These are phyloP conservation scores for Claviceps quebecensis DNA, from an alignment of 2,329 filamentous ascomycete genomes.

Conservation along the genomic window DNA sequence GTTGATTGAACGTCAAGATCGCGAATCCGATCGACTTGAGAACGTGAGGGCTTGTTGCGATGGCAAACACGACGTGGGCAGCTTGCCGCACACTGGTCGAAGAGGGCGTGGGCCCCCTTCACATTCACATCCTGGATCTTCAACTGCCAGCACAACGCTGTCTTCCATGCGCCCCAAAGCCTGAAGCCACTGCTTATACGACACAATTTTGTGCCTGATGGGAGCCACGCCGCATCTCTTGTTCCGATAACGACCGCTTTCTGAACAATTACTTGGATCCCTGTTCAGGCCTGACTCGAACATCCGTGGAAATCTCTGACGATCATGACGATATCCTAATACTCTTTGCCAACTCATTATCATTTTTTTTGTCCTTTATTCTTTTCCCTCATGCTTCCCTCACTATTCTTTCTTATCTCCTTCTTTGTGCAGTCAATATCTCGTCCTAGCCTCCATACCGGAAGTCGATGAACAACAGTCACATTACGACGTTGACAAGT, in stretches of 20 bases:
- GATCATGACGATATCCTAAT: constrained; percentile 4
- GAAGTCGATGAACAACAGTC: neutral
- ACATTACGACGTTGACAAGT: neutral
- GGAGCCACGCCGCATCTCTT: neutral
- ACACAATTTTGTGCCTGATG: neutral
- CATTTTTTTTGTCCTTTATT: neutral
- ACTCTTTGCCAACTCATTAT: neutral
- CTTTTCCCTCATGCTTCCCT: neutral
- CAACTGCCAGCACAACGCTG: constrained; percentile 21
- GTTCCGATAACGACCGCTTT: neutral
- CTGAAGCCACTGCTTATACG: constrained; percentile 9
- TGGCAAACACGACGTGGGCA: constrained; percentile 72
- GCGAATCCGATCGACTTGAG: constrained; percentile 68
- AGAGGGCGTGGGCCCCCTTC: constrained; percentile 27
- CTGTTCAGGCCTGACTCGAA: neutral
- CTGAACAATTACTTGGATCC: neutral
- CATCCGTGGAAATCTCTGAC: constrained; percentile 1
- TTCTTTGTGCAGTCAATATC: neutral
- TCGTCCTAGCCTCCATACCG: neutral
- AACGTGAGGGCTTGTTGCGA: constrained; percentile 97
- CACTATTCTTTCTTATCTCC: neutral
- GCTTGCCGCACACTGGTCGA: constrained; percentile 34
- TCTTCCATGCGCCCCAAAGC: constrained; percentile 22
- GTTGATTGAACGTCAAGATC: constrained; percentile 65
- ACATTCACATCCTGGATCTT: constrained; percentile 24